Evolutionary conservation across 768 basidiomycete genomes (phyloP), one percentile per base, ranked within the genome.

Genomic region (Panellus pusillus): DNA sequence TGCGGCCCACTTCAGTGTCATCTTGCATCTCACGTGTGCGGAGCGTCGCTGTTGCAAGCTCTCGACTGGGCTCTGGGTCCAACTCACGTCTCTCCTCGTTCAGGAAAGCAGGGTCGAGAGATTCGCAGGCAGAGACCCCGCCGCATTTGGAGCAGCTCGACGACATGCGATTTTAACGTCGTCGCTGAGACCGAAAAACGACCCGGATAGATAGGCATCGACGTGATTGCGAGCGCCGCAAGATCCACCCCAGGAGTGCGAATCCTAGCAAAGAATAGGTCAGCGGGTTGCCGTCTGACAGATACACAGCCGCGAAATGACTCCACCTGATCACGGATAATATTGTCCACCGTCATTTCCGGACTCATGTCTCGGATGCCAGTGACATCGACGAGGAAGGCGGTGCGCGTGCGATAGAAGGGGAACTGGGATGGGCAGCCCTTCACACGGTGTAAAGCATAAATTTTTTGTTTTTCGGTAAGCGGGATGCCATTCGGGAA

Each of bases 271-370:
- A n/a, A 19, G 17, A 1, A 7, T 28, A 38, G 31, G 11, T 32
- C 18, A 50, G 42, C 14, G 29, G 17, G n/a, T n/a, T n/a, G n/a
- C n/a, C n/a, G n/a, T n/a, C n/a, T n/a, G n/a, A 13, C 0, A 14
- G 11, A 18, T 35, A 18, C 2, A 43, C 28, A 43, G 1, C 12
- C 14, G 7, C 14, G 15, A 20, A 29, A 39, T 31, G n/a, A n/a
- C n/a, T n/a, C n/a, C n/a, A 55, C 54, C 20, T 47, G 54, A 31
- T 55, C 54, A n/a, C 44, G 44, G 41, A 54, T 35, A 18, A 48
- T 6, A 12, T 45, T n/a, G 48, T 54, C 53, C 18, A 54, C 17
- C 7, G 53, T 55, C 32, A 27, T 13, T 28, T 48, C 46, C 18
- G 11, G n/a, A n/a, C n/a, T 11, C 29, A 12, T 18, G 19, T 44